A percentile compares a stretch with the other conserved stretches of the same genome.
phyloP scores from a whole-genome alignment of 2,329 filamentous ascomycete genomes.

The Ilyonectria mors-panacis region DNA sequence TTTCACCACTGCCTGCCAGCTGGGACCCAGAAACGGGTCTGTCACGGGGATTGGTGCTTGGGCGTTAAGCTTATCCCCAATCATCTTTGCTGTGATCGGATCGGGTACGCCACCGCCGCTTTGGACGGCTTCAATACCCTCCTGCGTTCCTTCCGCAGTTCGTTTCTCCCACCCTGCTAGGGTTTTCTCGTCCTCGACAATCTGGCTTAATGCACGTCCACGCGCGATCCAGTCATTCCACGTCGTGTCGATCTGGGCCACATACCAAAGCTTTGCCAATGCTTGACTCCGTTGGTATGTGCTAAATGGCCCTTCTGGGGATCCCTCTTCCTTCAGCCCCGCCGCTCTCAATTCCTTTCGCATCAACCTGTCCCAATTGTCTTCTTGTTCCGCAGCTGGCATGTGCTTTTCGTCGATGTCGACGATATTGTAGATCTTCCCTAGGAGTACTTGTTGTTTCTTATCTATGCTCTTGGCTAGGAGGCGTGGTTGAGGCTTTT shows the following conservation, averaged over 20 bases:
- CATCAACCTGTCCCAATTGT: conserved; percentile 64
- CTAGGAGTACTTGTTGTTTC: conserved; percentile 62
- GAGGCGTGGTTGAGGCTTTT: conserved; percentile 74
- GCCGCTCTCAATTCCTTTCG: conserved; percentile 43
- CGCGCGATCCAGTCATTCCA: conserved; percentile 59
- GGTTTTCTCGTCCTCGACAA: conserved; percentile 58
- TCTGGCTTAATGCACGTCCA: conserved; percentile 56
- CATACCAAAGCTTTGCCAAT: conserved; percentile 52
- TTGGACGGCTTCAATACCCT: not conserved
- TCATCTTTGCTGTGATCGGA: not conserved
- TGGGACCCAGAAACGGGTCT: not conserved
- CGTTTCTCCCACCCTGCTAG: conserved; percentile 45
- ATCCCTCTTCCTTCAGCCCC: conserved; percentile 16
- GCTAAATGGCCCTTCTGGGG: conserved; percentile 25
- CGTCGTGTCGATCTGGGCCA: conserved; percentile 50
- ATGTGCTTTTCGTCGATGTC: conserved; percentile 57
- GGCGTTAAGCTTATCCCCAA: not conserved
- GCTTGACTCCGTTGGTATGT: conserved; percentile 52
- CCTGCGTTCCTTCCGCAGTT: not conserved
- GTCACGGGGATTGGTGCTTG: not conserved
- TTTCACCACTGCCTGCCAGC: not conserved
- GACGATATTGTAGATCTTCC: conserved; percentile 56
- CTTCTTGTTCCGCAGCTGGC: conserved; percentile 56
- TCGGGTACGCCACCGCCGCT: not conserved
- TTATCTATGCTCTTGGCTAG: conserved; percentile 72